Evolutionary conservation across 164 flowering plant species (phyloP).

Genomic region (Hamamelis virginiana): DNA sequence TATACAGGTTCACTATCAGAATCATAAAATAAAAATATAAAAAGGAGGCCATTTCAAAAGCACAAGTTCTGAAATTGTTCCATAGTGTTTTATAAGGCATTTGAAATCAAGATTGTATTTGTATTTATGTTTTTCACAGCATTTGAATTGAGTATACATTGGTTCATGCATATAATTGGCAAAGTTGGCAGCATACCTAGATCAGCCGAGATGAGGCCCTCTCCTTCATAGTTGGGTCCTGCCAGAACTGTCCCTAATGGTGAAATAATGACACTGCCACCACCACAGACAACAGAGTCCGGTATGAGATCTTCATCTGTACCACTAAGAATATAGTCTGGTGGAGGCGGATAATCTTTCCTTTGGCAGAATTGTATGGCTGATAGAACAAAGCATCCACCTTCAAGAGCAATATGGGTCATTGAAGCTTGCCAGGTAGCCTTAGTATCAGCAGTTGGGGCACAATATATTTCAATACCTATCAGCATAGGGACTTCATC

Average conservation of each 20-base stretch:
- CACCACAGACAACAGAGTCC: constrained; percentile 83
- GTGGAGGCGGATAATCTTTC: constrained; percentile 84
- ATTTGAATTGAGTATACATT: background rate
- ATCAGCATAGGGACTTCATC: constrained; percentile 1
- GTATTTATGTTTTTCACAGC: no score
- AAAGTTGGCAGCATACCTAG: constrained; percentile 24
- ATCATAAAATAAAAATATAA: no score
- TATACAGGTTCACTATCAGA: constrained; percentile 6
- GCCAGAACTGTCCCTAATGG: constrained; percentile 49
- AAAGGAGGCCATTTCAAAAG: background rate
- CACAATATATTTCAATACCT: constrained; percentile 97
- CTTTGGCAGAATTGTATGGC: constrained; percentile 87
- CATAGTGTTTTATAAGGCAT: no score
- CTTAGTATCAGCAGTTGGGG: constrained; percentile 89
- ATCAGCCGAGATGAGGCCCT: constrained; percentile 52
- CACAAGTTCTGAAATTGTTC: background rate
- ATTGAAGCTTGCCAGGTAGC: constrained; percentile 78
- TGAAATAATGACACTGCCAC: constrained; percentile 55
- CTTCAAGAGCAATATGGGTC: constrained; percentile 92
- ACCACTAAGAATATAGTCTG: constrained; percentile 58
- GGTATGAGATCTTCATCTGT: constrained; percentile 59
- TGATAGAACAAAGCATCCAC: constrained; percentile 88
- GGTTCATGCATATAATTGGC: background rate
- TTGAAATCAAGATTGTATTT: no score
- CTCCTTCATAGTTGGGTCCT: constrained; percentile 53